These are phyloP conservation scores for Paecilomyces sp. DNA, from an alignment of 2,329 filamentous ascomycete genomes.

Conservation along the genomic window DNA sequence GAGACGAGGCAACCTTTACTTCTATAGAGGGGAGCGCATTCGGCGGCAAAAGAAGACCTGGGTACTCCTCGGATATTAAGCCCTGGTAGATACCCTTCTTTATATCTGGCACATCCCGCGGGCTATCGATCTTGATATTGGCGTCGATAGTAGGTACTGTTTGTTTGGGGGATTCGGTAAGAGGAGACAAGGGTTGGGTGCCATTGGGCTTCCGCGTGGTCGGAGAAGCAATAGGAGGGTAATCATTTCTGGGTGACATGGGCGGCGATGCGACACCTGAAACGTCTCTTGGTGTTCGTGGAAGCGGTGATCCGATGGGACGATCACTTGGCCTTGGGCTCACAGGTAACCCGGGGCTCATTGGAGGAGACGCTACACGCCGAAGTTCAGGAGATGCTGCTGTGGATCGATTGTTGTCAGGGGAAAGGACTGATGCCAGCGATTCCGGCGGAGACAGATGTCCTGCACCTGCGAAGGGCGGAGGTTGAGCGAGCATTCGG, in stretches of 20 bases:
- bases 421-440: conserved; percentile 24
- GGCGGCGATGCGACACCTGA: conserved; percentile 55
- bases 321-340: conserved; percentile 56
- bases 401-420: conserved; percentile 14
- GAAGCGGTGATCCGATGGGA: conserved; percentile 53
- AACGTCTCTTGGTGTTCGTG: conserved; percentile 48
- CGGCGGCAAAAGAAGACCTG: conserved; percentile 75
- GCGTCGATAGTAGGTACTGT: conserved; percentile 31
- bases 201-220: conserved; percentile 7
- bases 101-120: conserved; percentile 17
- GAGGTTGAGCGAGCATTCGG: conserved; percentile 37
- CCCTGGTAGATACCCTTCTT: conserved; percentile 61
- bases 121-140: conserved; percentile 27
- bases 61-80: conserved; percentile 77
- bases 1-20: conserved; percentile 83
- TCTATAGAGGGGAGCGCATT: conserved; percentile 82
- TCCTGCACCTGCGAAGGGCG: conserved; percentile 13
- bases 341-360: conserved; percentile 58
- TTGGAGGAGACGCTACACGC: conserved; percentile 37
- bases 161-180: conserved; percentile 8
- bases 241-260: conserved; percentile 55
- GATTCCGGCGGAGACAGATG: conserved; percentile 18
- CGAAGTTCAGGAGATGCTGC: conserved; percentile 29
- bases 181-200: conserved; percentile 10
- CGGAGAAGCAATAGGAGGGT: conserved; percentile 55